Evolutionary conservation across 2,329 filamentous ascomycete genomes (phyloP).

Genomic region (Monosporascus ibericus): DNA sequence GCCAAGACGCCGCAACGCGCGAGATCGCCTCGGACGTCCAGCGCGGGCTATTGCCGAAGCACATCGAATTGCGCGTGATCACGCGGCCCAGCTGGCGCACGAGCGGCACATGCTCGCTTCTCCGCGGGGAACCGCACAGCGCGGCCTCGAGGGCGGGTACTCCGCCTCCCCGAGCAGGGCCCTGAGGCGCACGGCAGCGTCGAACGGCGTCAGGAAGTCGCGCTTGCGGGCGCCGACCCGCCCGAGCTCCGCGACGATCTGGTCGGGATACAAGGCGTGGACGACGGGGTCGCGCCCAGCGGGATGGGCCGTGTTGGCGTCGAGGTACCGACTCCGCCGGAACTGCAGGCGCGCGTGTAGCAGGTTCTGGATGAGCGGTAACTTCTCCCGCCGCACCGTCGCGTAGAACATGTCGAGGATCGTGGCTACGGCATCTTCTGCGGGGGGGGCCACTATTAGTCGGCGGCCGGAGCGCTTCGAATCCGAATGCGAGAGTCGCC

Average conservation of each 20-base stretch:
- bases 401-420: conserved; percentile 3
- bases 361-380: conserved; percentile 7
- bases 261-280: conserved; percentile 1
- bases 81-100: conserved; percentile 8
- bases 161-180: conserved; percentile 5
- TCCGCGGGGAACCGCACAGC: conserved; percentile 5
- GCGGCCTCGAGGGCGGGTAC: conserved; percentile 10
- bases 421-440: conserved; percentile 5
- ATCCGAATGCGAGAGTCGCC: conserved; percentile 10
- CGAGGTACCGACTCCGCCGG: conserved; percentile 7
- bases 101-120: conserved; percentile 5
- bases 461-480: conserved; percentile 8
- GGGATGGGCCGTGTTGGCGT: background rate
- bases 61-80: conserved; percentile 8
- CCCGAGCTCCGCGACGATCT: background rate
- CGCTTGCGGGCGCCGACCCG: conserved; percentile 4
- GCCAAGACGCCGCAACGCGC: no score
- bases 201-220: conserved; percentile 7
- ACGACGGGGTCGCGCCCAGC: background rate
- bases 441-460: conserved; percentile 4
- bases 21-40: conserved; percentile 4
- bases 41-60: conserved; percentile 10
- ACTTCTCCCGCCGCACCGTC: conserved; percentile 3
- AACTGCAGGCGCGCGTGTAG: conserved; percentile 11
- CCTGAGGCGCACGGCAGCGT: conserved; percentile 5